phyloP scores from a whole-genome alignment of 352 stramenopile species.

The Phytophthora niederhauseri region DNA sequence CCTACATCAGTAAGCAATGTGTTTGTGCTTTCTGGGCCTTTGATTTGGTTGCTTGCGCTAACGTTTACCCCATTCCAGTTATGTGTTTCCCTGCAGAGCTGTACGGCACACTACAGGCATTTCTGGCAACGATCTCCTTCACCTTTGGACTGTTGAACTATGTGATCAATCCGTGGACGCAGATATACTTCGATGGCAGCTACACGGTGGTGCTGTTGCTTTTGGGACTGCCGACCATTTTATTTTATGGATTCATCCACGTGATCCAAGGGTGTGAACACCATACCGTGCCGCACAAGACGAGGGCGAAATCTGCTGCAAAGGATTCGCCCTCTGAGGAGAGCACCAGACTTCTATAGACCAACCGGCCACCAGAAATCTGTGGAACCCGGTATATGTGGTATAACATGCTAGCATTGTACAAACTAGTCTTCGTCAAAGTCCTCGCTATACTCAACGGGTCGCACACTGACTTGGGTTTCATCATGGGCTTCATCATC shows the following conservation, averaged over 20 bases:
- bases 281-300: slow-evolving; percentile 49
- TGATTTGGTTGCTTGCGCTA: background rate
- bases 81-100: slow-evolving; percentile 82
- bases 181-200: slow-evolving; percentile 68
- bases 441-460: slow-evolving; percentile 62
- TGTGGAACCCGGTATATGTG: background rate
- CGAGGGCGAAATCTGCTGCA: slow-evolving; percentile 19
- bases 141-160: slow-evolving; percentile 77
- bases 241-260: slow-evolving; percentile 71
- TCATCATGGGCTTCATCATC: slow-evolving; percentile 3
- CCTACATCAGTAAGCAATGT: slow-evolving; percentile 76
- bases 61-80: slow-evolving; percentile 39
- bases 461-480: slow-evolving; percentile 11
- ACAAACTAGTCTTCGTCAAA: slow-evolving; percentile 42
- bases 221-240: slow-evolving; percentile 57
- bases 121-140: slow-evolving; percentile 74
- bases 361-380: slow-evolving; percentile 2
- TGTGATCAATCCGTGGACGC: slow-evolving; percentile 74
- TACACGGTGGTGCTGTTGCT: slow-evolving; percentile 65
- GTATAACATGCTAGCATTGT: background rate
- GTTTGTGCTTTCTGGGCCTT: background rate
- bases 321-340: slow-evolving; percentile 30
- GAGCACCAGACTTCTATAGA: slow-evolving; percentile 53
- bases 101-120: slow-evolving; percentile 81
- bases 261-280: slow-evolving; percentile 69